phyloP scores from a whole-genome alignment of 345 rosid genomes.

The Streptanthus diversifolius region DNA sequence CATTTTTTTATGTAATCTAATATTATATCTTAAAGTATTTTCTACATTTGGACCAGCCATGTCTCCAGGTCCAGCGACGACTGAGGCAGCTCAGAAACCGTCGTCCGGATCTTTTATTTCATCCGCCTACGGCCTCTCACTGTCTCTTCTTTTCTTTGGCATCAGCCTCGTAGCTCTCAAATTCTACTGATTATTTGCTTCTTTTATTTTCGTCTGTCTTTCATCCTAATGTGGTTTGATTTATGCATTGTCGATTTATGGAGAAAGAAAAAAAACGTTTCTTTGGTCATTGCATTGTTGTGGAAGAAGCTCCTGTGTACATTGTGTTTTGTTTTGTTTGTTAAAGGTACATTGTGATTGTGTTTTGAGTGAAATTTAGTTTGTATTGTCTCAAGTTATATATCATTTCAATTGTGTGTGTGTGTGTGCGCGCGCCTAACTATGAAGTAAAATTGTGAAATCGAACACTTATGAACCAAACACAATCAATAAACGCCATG shows the following conservation, averaged over 20 bases:
- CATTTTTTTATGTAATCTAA: too few species aligned
- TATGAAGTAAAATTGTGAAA: too few species aligned
- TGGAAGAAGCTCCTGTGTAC: too few species aligned
- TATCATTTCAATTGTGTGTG: too few species aligned
- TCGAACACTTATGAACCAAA: too few species aligned
- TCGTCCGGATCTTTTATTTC: constrained; percentile 36
- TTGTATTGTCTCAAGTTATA: background rate
- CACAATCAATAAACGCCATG: too few species aligned
- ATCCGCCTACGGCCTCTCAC: constrained; percentile 41
- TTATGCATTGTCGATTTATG: too few species aligned
- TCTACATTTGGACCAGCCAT: constrained; percentile 41
- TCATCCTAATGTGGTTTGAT: background rate
- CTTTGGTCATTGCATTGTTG: too few species aligned
- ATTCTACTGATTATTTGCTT: constrained; percentile 27
- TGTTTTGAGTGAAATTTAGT: background rate
- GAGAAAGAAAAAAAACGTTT: too few species aligned
- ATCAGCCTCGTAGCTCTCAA: constrained; percentile 43
- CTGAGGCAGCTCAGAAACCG: constrained; percentile 41
- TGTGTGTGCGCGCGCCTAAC: too few species aligned
- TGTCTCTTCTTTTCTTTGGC: constrained; percentile 42
- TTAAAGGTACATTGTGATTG: background rate
- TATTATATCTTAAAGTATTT: too few species aligned
- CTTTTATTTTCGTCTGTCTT: background rate
- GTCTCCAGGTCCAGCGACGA: constrained; percentile 41
- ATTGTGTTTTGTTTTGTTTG: too few species aligned